Evolutionary conservation across 768 basidiomycete genomes (phyloP).

Genomic region (Phanerodontia chrysosporium): DNA sequence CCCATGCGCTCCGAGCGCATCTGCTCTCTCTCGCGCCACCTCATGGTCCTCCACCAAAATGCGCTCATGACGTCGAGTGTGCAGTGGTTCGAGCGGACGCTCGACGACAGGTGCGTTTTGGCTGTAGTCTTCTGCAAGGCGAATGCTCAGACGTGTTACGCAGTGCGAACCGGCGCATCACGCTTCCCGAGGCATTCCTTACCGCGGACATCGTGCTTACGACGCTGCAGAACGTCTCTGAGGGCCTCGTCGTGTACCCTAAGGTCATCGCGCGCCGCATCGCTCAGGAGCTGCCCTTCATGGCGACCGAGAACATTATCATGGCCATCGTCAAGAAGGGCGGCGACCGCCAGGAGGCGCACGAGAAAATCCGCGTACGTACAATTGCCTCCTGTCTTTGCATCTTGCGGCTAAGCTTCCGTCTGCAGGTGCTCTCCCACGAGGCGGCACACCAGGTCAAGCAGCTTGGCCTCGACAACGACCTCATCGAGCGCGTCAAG

Average conservation of each 20-base stretch:
- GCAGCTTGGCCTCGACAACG: slow-evolving; percentile 90
- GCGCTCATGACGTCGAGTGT: slow-evolving; percentile 91
- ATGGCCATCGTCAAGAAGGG: slow-evolving; percentile 97
- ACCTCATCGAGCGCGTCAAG: slow-evolving; percentile 85
- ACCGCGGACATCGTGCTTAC: slow-evolving; percentile 95
- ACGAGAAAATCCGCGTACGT: slow-evolving; percentile 87
- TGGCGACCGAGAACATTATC: slow-evolving; percentile 99
- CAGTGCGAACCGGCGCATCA: slow-evolving; percentile 94
- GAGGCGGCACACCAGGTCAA: slow-evolving; percentile 94
- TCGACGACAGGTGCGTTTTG: slow-evolving; percentile 79
- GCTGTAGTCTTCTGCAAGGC: not conserved
- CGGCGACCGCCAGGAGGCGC: slow-evolving; percentile 94
- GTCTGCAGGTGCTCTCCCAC: slow-evolving; percentile 77
- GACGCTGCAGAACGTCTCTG: slow-evolving; percentile 93
- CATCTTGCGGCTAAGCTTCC: not conserved
- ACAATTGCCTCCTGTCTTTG: slow-evolving; percentile 1
- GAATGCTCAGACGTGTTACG: too few relatives aligned
- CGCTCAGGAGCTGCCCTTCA: slow-evolving; percentile 94
- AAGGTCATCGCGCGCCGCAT: slow-evolving; percentile 92
- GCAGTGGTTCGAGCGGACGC: slow-evolving; percentile 98
- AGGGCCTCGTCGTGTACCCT: slow-evolving; percentile 99
- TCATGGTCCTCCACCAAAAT: slow-evolving; percentile 96
- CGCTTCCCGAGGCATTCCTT: slow-evolving; percentile 94
- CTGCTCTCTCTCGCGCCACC: slow-evolving; percentile 91
- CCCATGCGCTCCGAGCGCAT: slow-evolving; percentile 99